phyloP scores from a whole-genome alignment of 768 basidiomycete species.

The Xanthoconium purpureum region DNA sequence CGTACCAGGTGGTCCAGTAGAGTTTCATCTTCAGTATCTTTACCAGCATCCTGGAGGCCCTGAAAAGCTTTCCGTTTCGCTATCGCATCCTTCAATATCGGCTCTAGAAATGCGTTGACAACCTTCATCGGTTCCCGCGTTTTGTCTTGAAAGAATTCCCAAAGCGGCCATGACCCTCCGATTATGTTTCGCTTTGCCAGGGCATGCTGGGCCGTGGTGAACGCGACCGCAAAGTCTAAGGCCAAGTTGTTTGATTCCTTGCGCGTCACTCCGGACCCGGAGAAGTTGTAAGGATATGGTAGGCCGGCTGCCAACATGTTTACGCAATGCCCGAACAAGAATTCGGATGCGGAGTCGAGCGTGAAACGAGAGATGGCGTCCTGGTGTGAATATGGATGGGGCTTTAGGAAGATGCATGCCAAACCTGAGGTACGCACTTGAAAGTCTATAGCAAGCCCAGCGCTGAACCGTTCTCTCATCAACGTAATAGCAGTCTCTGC shows the following conservation, averaged over 20 bases:
- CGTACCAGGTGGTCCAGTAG: slow-evolving; percentile 41
- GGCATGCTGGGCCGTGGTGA: slow-evolving; percentile 32
- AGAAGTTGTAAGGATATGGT: slow-evolving; percentile 36
- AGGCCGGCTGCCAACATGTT: slow-evolving; percentile 37
- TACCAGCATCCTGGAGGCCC: neutral
- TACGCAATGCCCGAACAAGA: slow-evolving; percentile 46
- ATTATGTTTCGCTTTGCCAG: slow-evolving; percentile 27
- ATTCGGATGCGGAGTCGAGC: slow-evolving; percentile 53
- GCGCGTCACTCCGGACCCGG: slow-evolving; percentile 2
- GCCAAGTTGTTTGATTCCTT: slow-evolving; percentile 4
- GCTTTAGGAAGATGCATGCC: neutral
- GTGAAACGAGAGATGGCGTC: slow-evolving; percentile 48
- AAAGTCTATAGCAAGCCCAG: slow-evolving; percentile 55
- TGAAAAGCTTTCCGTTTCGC: slow-evolving; percentile 17
- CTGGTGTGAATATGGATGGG: slow-evolving; percentile 16
- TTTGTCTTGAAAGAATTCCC: slow-evolving; percentile 35
- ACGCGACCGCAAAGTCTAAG: slow-evolving; percentile 34
- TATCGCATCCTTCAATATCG: slow-evolving; percentile 38
- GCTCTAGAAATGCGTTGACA: slow-evolving; percentile 39
- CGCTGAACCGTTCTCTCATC: slow-evolving; percentile 41
- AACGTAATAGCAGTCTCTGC: slow-evolving; percentile 45
- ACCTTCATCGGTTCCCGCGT: slow-evolving; percentile 35
- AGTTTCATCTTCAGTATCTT: slow-evolving; percentile 34
- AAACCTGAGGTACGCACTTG: slow-evolving; percentile 38
- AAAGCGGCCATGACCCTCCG: slow-evolving; percentile 40